Conservation (phyloP, 768 basidiomycete species). For the Mycena alexandri region DNA sequence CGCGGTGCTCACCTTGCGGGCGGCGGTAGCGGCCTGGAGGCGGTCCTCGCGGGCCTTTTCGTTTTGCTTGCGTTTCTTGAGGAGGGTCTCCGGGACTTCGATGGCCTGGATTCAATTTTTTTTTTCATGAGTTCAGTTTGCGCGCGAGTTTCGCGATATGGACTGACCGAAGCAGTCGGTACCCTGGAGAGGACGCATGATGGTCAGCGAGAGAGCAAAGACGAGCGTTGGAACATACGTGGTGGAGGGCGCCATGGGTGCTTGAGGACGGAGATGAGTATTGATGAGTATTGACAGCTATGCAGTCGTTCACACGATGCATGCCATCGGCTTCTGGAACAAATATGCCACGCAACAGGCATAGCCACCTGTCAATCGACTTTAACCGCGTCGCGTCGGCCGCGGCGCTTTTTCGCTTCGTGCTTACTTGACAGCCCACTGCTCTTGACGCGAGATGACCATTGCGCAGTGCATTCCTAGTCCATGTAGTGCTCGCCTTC, state of each 20-base stretch:
- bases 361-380: neutral
- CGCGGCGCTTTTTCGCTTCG: too few species aligned
- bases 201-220: constrained; percentile 3
- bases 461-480: too few species aligned
- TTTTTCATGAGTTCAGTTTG: constrained; percentile 17
- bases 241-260: constrained; percentile 69
- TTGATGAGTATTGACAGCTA: too few species aligned
- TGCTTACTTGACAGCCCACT: too few species aligned
- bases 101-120: constrained; percentile 69
- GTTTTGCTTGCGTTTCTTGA: constrained; percentile 99
- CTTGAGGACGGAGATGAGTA: constrained; percentile 53
- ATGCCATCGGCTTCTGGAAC: neutral
- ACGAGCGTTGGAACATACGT: constrained; percentile 57
- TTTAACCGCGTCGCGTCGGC: neutral
- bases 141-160: neutral
- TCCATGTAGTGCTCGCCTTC: too few species aligned
- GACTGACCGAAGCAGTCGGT: constrained; percentile 70
- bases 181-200: constrained; percentile 49
- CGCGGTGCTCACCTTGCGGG: constrained; percentile 82
- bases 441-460: too few species aligned
- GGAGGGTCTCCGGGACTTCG: constrained; percentile 99
- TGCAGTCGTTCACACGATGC: neutral
- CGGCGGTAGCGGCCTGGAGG: constrained; percentile 82
- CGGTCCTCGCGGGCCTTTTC: constrained; percentile 97
- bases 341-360: neutral